Evolutionary conservation across 2,329 filamentous ascomycete genomes (phyloP), one percentile per base, ranked within the genome.

Genomic region (Botrytis paeoniae): DNA sequence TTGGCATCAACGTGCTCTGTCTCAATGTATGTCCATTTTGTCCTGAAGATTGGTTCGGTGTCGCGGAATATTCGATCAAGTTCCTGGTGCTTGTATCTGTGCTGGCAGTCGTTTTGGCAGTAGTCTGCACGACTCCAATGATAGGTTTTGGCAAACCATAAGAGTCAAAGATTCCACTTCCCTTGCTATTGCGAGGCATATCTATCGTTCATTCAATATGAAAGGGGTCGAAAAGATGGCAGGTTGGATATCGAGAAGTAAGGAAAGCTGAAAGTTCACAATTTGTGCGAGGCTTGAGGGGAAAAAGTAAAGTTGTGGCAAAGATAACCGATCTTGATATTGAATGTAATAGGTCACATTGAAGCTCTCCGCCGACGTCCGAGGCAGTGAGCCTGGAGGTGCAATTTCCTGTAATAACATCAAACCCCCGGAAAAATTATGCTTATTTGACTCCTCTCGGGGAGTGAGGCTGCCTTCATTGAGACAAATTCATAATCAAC

Each of bases 241-340:
- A 32, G 35, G 29, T 57, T 39, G 35, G 39, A 57, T 68, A 57
- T 68, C 41, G 65, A 68, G 54, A 68, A 41, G 65, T 18, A 68
- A 68, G 65, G 65, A 41, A 68, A 68, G 48, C 65, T 57, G 65
- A 69, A 69, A 69, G 14, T 57, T 41, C 48, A 43, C 18, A 32
- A 43, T 57, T 43, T 69, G 65, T 69, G 48, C 25, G 65, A 68
- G 45, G 45, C 35, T 66, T 68, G 65, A 57, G 48, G 48, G 18
- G n/a, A 41, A 69, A 69, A 69, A 69, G 65, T 37, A 69, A 68
- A 69, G 35, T 57, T 41, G 48, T 57, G 65, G 65, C 48, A 32
- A 69, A 57, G 37, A 41, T 43, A 69, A 29, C 37, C 65, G 48
- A 69, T 69, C 65, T 41, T 22, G 65, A 41, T 57, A 32, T 4